phyloP scores from a whole-genome alignment of 257 asterid genomes.

The Schizonepeta tenuifolia region DNA sequence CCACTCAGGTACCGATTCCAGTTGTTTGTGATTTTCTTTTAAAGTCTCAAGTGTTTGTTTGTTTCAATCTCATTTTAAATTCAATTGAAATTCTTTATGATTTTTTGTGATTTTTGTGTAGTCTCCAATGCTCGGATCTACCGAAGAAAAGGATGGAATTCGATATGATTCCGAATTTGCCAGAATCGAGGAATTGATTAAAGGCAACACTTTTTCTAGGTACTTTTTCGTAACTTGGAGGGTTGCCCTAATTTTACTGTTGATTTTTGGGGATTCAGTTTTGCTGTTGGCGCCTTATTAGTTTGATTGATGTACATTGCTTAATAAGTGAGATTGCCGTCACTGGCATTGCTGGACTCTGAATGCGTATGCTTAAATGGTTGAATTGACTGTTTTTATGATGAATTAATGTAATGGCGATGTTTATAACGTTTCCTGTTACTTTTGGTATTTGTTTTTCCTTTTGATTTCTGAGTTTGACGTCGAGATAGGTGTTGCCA shows the following conservation, averaged over 20 bases:
- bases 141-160: constrained; percentile 41
- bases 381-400: constrained; percentile 14
- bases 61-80: background rate
- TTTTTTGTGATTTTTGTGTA: constrained; percentile 41
- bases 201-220: constrained; percentile 72
- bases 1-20: constrained; percentile 33
- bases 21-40: background rate
- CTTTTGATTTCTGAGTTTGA: constrained; percentile 1
- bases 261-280: constrained; percentile 25
- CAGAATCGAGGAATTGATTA: constrained; percentile 71
- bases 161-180: constrained; percentile 50
- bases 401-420: background rate
- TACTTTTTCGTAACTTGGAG: constrained; percentile 34
- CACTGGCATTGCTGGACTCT: background rate
- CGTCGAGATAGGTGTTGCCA: background rate
- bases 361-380: constrained; percentile 24
- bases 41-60: background rate
- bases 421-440: background rate
- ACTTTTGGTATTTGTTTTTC: background rate
- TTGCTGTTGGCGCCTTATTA: constrained; percentile 14
- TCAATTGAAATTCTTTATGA: constrained; percentile 7
- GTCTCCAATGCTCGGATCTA: constrained; percentile 49
- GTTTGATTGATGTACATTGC: background rate
- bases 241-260: constrained; percentile 31
- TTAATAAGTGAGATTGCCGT: background rate